phyloP scores from a whole-genome alignment of 352 stramenopile genomes.

The Pelagophyceae sp. region DNA sequence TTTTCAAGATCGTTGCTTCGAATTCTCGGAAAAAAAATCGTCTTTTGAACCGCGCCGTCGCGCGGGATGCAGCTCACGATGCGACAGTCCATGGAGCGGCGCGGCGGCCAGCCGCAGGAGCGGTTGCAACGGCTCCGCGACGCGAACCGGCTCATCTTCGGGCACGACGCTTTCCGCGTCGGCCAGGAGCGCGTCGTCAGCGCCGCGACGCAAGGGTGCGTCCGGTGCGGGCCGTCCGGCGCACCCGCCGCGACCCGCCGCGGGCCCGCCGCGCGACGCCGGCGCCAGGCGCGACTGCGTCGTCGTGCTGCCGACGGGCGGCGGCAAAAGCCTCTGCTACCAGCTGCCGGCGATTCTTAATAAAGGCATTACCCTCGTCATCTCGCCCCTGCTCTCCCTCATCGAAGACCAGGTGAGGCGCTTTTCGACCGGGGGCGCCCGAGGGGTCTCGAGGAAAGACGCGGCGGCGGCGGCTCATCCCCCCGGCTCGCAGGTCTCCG shows the following conservation, averaged over 20 bases:
- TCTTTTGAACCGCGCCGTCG: too few species aligned
- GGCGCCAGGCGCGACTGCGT: constrained; percentile 46
- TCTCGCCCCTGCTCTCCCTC: constrained; percentile 96
- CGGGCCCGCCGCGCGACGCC: too few species aligned
- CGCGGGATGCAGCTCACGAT: neutral
- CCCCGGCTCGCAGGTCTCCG: neutral
- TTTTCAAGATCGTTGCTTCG: too few species aligned
- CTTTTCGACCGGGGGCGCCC: constrained; percentile 44
- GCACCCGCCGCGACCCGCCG: too few species aligned
- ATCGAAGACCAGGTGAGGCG: constrained; percentile 93
- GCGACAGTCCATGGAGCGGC: neutral
- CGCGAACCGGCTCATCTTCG: constrained; percentile 35
- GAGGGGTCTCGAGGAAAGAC: too few species aligned
- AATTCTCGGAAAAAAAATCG: too few species aligned
- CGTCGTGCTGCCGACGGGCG: constrained; percentile 89
- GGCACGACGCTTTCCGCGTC: constrained; percentile 46
- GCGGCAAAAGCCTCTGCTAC: constrained; percentile 96
- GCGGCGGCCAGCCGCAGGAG: neutral
- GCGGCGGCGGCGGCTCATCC: constrained; percentile 22
- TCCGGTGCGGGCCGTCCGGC: too few species aligned
- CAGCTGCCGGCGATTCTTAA: constrained; percentile 76
- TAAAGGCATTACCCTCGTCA: constrained; percentile 92
- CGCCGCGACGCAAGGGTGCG: constrained; percentile 33
- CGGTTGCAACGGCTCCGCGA: neutral
- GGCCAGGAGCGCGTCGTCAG: constrained; percentile 56